phyloP scores from a whole-genome alignment of 208 protist genomes.

The Plasmodiophora brassicae region DNA sequence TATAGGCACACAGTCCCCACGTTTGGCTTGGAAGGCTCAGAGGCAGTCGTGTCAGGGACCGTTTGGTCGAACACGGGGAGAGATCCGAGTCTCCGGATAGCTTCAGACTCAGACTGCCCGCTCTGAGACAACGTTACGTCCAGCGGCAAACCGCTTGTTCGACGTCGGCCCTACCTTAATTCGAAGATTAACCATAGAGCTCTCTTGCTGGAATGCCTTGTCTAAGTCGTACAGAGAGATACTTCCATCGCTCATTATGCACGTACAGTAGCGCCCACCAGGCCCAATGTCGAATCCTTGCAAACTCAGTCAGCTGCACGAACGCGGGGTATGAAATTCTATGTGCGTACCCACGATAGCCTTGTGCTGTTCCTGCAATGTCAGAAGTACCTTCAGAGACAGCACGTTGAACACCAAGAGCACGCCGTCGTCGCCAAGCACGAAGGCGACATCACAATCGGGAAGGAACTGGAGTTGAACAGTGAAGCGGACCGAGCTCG shows the following conservation, averaged over 20 bases:
- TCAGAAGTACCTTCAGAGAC: background rate
- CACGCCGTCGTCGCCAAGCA: background rate
- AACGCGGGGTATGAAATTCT: background rate
- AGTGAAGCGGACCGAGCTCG: background rate
- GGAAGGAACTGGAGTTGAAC: background rate
- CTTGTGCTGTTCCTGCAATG: background rate
- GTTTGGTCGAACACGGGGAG: background rate
- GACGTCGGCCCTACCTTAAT: background rate
- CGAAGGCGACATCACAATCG: background rate
- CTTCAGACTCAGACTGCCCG: background rate
- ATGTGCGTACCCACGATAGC: background rate
- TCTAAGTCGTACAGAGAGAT: background rate
- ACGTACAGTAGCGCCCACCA: slow-evolving; percentile 21
- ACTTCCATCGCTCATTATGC: background rate
- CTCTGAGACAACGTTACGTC: background rate
- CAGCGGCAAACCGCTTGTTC: background rate
- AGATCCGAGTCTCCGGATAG: background rate
- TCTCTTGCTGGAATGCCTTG: background rate
- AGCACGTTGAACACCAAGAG: slow-evolving; percentile 6
- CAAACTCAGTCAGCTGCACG: background rate
- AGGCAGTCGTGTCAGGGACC: too few species aligned
- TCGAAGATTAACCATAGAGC: background rate
- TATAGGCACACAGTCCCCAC: too few species aligned
- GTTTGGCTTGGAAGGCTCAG: too few species aligned
- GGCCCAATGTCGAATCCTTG: background rate